Percentiles rank a stretch among this genome's conserved stretches.
These are phyloP conservation scores for Ocimum tenuiflorum DNA, from an alignment of 257 asterid species.

Conservation along the genomic window DNA sequence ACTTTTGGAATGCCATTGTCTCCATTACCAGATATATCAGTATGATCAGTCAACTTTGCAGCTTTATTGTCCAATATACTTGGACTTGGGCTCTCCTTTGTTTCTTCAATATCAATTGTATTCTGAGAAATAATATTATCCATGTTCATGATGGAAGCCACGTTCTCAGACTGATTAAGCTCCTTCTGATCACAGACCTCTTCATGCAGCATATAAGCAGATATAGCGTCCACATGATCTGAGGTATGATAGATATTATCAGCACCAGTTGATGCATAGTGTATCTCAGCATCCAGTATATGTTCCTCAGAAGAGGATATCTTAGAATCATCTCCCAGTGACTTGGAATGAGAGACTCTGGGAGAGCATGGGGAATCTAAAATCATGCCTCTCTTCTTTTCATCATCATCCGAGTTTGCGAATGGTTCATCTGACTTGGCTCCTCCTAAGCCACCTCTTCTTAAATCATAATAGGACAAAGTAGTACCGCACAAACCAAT, in stretches of 20 bases:
- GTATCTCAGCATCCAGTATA: constrained; percentile 27
- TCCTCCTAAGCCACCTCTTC: constrained; percentile 21
- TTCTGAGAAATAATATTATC: constrained; percentile 14
- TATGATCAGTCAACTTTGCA: constrained; percentile 17
- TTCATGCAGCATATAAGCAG: constrained; percentile 24
- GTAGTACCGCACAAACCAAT: constrained; percentile 23
- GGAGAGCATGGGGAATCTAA: constrained; percentile 22
- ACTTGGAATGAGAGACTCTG: constrained; percentile 23
- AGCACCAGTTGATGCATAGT: constrained; percentile 16
- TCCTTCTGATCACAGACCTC: constrained; percentile 24
- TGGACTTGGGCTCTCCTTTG: constrained; percentile 17
- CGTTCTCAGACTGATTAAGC: constrained; percentile 18
- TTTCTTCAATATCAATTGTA: constrained; percentile 21
- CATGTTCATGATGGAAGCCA: constrained; percentile 9
- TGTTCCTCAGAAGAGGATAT: constrained; percentile 29
- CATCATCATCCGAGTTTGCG: constrained; percentile 20
- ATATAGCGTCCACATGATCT: constrained; percentile 21
- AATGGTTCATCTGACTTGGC: constrained; percentile 23
- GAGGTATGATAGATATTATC: constrained; percentile 20
- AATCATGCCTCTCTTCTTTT: constrained; percentile 24
- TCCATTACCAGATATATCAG: constrained; percentile 19
- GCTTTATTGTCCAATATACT: constrained; percentile 14
- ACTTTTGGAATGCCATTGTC: constrained; percentile 8
- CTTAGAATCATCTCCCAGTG: constrained; percentile 31
- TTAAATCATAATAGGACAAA: constrained; percentile 27